Evolutionary conservation across 371 early-diverging fungal genomes (phyloP), one percentile per base, ranked within the genome.

Genomic region (Lichtheimia hyalospora): DNA sequence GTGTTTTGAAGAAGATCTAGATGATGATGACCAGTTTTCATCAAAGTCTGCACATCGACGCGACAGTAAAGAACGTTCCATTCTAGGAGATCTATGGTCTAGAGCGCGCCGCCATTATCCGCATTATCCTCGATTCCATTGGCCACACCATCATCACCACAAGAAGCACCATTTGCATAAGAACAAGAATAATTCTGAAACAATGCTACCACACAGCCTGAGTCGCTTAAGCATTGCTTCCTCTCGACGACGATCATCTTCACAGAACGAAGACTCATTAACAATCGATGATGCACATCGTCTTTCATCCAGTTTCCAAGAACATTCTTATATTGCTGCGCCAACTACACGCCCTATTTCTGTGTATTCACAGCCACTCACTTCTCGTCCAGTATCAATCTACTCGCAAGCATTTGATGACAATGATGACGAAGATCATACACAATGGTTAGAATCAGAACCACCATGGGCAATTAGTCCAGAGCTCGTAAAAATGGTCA

Each of bases 381-480:
- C 52, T 56, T 70, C 70, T 34, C 59, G 74, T 7, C 74, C 74
- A 4, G 65, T 60, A 21, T 73, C 74, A 3, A 50, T 70, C 48
- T 56, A 46, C 16, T 46, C 46, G 7, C 46, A 46, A 10, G 7
- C 18, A 5, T 18, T 21, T 0, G n/a, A n/a, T 21, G 21, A 18
- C 46, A 18, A 18, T 5, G 46, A 46, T 46, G 46, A 46, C 5
- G 46, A 46, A 2, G 46, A 46, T 8, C 21, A 46, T 46, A 16
- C 5, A 18, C 18, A 46, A 16, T 46, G 46, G 46, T 16, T 12
- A 16, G 46, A n/a, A 5, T 40, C 20, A 13, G 18, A 39, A n/a
- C 62, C 70, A 48, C 68, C 71, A 21, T 74, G 75, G 74, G 41
- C 51, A 10, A 50, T 76, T 12, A 70, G 72, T 54, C 66, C 74